Base-by-base conservation (phyloP, 2,329 filamentous ascomycete species). In the Claviceps lovelessii region DNA sequence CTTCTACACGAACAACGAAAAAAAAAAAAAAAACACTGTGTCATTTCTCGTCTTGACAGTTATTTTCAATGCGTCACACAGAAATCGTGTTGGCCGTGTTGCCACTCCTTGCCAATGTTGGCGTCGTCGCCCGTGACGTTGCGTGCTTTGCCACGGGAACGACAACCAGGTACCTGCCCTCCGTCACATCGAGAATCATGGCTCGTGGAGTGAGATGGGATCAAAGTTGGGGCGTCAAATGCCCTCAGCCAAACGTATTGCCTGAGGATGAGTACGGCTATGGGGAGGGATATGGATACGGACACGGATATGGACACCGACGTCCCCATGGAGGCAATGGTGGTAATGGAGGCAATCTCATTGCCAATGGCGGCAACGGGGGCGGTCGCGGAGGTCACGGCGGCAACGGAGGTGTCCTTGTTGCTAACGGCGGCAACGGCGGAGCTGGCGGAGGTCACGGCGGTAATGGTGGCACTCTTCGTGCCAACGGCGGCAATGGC, bases 111-210 rank as follows among this genome's bases (percentile, higher is more conserved):
- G 28, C 46, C 3, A 33, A 39, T 28, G 6, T 51, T 4, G 51
- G 49, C 44, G 41, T 49, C 47, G 19, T 41, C 2, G 51, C 47
- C 15, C 15, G 5, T 1, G 9, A 53, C 3, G n/a, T 53, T 5
- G 35, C 15, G 4, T 57, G 56, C 29, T 19, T 44, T n/a, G 47
- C 39, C 4, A 37, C 46, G 2, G 28, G n/a, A 5, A 55, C 55
- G n/a, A 28, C 44, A 28, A 55, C 35, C 17, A 42, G 29, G 7
- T 37, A 37, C 41, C 51, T 57, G 10, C 47, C 56, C 6, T 50
- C 47, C 33, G 53, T 15, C 7, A 57, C 56, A 15, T 42, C 53
- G 13, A 55, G 8, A 33, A 45, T 55, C 19, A 23, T 41, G 11
- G 50, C 33, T 5, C 46, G 51, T 4, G 52, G 50, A 15, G 33